A percentile compares a stretch with the other conserved stretches of the same genome.
Evolutionary conservation across 140 eudicot genomes (phyloP).

Genomic region (Erigeron philadelphicus): DNA sequence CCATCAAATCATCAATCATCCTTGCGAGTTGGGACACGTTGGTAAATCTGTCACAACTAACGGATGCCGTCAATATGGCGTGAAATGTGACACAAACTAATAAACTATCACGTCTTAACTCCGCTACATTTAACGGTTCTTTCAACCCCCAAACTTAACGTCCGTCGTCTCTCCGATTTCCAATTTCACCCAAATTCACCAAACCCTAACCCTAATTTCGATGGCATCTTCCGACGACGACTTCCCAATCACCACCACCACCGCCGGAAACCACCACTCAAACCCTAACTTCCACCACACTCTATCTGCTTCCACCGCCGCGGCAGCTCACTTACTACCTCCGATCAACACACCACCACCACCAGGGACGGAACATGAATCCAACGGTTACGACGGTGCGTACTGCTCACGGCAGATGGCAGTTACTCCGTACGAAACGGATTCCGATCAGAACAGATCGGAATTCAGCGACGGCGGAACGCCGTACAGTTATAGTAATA

Average conservation of each 20-base stretch:
- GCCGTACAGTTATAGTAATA: constrained; percentile 39
- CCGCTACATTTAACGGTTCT: constrained; percentile 47
- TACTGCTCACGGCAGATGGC: constrained; percentile 35
- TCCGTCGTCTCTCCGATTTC: constrained; percentile 35
- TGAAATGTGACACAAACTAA: constrained; percentile 31
- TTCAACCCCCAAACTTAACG: constrained; percentile 38
- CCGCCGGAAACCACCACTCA: constrained; percentile 30
- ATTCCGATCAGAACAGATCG: constrained; percentile 50
- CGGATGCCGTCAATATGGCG: constrained; percentile 39
- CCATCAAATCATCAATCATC: too few species aligned
- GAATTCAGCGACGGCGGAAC: constrained; percentile 73
- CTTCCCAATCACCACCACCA: constrained; percentile 59
- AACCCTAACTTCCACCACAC: constrained; percentile 34
- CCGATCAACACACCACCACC: constrained; percentile 33
- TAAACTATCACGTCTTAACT: constrained; percentile 18
- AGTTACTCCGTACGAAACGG: constrained; percentile 46
- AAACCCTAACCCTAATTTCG: constrained; percentile 61
- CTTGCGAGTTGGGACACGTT: constrained; percentile 23
- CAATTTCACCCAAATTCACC: constrained; percentile 20
- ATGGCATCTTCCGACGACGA: constrained; percentile 95
- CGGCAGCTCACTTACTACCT: constrained; percentile 30
- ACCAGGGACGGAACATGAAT: constrained; percentile 21
- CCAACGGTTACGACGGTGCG: constrained; percentile 40
- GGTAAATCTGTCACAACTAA: constrained; percentile 27
- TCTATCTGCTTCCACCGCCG: constrained; percentile 18